These are phyloP conservation scores for Penicillium desertorum DNA, from an alignment of 495 filamentous ascomycete genomes.

Conservation along the genomic window DNA sequence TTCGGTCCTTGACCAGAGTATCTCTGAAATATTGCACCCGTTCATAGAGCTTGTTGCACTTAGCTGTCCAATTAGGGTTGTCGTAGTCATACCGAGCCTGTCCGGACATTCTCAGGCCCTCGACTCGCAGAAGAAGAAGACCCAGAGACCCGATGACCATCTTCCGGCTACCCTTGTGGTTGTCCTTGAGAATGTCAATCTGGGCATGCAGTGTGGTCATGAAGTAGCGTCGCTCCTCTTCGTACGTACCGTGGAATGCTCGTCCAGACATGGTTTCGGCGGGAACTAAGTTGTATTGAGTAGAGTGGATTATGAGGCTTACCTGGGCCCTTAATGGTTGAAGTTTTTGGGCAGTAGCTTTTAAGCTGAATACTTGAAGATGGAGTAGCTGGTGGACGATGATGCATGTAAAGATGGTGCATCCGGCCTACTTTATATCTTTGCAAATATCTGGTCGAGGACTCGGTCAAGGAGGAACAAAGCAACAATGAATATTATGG, in stretches of 20 bases:
- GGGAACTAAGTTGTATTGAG: background rate
- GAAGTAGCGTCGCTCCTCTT: background rate
- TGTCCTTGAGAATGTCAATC: slow-evolving; percentile 12
- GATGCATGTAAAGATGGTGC: background rate
- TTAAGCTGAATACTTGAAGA: background rate
- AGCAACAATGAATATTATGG: background rate
- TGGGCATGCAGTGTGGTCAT: slow-evolving; percentile 5
- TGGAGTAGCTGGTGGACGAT: background rate
- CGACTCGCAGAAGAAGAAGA: background rate
- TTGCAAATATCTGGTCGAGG: background rate
- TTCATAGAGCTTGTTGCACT: background rate
- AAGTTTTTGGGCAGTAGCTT: background rate
- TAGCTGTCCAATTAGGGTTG: background rate
- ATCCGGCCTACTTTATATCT: background rate
- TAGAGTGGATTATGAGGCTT: background rate
- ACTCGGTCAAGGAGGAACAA: background rate
- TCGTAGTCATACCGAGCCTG: background rate
- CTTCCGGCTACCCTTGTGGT: background rate
- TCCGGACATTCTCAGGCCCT: background rate
- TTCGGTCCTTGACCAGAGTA: background rate
- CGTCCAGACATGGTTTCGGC: slow-evolving; percentile 1
- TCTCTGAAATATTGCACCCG: background rate
- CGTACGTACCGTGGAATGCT: background rate
- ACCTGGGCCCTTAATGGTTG: background rate
- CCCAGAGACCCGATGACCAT: background rate